These are phyloP conservation scores for Reticulascus tulasneorum DNA, from an alignment of 2,329 filamentous ascomycete species.

Conservation along the genomic window DNA sequence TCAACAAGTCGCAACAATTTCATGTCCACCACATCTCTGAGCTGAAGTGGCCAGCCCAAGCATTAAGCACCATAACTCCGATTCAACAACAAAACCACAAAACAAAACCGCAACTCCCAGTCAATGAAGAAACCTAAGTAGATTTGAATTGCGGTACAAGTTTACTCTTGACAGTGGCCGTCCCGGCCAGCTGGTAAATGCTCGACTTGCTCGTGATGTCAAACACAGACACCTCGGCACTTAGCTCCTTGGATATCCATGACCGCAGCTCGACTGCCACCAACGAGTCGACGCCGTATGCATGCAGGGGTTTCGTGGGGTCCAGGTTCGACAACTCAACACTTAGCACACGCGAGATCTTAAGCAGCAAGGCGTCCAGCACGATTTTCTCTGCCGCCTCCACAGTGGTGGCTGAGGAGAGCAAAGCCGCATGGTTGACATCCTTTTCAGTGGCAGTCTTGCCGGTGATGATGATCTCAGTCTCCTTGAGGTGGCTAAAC, in stretches of 20 bases:
- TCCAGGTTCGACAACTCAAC: conserved; percentile 17
- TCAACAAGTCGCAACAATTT: no score
- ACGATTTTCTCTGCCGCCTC: conserved; percentile 18
- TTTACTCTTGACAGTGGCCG: conserved; percentile 19
- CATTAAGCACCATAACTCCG: no score
- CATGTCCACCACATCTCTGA: no score
- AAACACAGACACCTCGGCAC: conserved; percentile 39
- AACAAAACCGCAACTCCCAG: no score
- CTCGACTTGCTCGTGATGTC: conserved; percentile 35
- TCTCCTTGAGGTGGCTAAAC: conserved; percentile 18
- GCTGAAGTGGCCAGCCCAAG: no score
- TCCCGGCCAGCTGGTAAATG: conserved; percentile 17
- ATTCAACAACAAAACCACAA: no score
- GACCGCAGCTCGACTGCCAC: conserved; percentile 32
- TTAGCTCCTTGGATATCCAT: conserved; percentile 43
- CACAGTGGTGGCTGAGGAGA: conserved; percentile 16
- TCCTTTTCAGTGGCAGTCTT: conserved; percentile 7
- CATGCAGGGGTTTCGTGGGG: conserved; percentile 12
- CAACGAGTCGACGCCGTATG: conserved; percentile 22
- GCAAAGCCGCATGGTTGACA: conserved; percentile 12
- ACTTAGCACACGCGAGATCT: conserved; percentile 18
- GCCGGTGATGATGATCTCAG: neutral
- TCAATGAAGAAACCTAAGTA: no score
- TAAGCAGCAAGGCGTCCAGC: conserved; percentile 18
- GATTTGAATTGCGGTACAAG: conserved; percentile 14